A percentile compares a stretch with the other conserved stretches of the same genome.
phyloP scores from a whole-genome alignment of 2,329 filamentous ascomycete genomes.

The Hymenoscyphus repandus region DNA sequence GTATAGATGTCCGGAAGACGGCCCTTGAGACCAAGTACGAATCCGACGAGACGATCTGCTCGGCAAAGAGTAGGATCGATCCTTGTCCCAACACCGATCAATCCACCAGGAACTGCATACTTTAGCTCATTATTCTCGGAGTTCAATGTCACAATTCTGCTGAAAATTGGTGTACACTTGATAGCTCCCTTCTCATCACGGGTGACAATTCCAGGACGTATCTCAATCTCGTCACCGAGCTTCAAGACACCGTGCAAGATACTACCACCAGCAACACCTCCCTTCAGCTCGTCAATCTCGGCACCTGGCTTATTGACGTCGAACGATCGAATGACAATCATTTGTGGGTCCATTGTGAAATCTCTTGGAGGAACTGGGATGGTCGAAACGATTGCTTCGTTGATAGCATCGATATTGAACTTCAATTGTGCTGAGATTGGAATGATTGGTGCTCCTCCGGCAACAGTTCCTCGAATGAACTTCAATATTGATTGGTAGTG shows the following conservation, averaged over 20 bases:
- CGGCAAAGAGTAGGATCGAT: constrained; percentile 97
- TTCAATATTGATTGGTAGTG: constrained; percentile 98
- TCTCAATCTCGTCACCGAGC: constrained; percentile 96
- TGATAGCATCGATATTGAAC: constrained; percentile 98
- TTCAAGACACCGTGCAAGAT: constrained; percentile 97
- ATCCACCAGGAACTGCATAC: constrained; percentile 93
- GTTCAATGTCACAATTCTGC: constrained; percentile 88
- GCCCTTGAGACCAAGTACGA: constrained; percentile 92
- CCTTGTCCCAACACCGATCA: constrained; percentile 96
- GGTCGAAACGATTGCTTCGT: constrained; percentile 90
- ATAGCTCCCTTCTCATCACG: constrained; percentile 91
- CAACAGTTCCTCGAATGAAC: constrained; percentile 96
- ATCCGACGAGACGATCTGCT: constrained; percentile 97
- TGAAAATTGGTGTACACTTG: constrained; percentile 96
- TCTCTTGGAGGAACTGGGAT: constrained; percentile 90
- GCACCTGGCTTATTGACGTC: constrained; percentile 99
- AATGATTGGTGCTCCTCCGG: constrained; percentile 90
- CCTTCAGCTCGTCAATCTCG: constrained; percentile 97
- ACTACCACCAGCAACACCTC: constrained; percentile 94
- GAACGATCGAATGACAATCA: constrained; percentile 99
- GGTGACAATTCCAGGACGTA: constrained; percentile 95
- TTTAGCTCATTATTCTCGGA: constrained; percentile 98
- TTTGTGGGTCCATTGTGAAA: constrained; percentile 87
- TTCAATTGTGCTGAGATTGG: constrained; percentile 97
- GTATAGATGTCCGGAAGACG: constrained; percentile 94